These are phyloP conservation scores for Diplodia corticola DNA, from an alignment of 2,329 filamentous ascomycete genomes.

Conservation along the genomic window DNA sequence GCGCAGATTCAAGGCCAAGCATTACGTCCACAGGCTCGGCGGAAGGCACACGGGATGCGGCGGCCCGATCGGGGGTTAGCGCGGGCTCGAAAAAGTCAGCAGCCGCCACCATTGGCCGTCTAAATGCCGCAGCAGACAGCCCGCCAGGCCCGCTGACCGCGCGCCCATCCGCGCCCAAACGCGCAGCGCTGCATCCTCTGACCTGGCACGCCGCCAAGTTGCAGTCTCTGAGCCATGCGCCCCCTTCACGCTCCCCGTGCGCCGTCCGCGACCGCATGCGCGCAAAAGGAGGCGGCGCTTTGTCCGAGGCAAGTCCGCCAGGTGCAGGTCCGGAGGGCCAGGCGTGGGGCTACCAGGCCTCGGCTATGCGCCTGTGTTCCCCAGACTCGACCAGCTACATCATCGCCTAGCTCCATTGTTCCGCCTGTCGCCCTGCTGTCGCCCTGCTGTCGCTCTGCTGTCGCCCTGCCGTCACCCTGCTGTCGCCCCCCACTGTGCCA, in stretches of 20 bases:
- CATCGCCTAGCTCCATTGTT: conserved; percentile 2
- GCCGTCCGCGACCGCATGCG: background rate
- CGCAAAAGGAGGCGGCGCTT: conserved; percentile 14
- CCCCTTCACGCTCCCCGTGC: background rate
- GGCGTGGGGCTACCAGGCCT: background rate
- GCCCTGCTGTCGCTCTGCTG: background rate
- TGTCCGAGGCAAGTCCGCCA: conserved; percentile 11
- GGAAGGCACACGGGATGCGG: background rate
- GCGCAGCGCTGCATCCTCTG: background rate
- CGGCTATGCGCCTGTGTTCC: conserved; percentile 2
- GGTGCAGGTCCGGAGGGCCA: background rate
- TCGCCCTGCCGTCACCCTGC: background rate
- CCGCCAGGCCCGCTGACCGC: background rate
- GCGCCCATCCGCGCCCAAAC: conserved; percentile 8
- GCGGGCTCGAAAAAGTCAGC: conserved; percentile 8
- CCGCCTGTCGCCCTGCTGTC: background rate
- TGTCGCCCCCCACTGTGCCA: no score
- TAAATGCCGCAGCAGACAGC: conserved; percentile 12
- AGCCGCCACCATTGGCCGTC: conserved; percentile 15
- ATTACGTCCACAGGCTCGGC: background rate
- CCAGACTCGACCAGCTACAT: conserved; percentile 14
- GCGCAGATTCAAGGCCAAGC: conserved; percentile 15
- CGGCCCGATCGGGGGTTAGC: conserved; percentile 1
- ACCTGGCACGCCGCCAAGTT: background rate
- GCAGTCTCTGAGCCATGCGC: conserved; percentile 12